Conservation (phyloP, 2,329 filamentous ascomycete genomes). For the Magnaporthiopsis incrustans region DNA sequence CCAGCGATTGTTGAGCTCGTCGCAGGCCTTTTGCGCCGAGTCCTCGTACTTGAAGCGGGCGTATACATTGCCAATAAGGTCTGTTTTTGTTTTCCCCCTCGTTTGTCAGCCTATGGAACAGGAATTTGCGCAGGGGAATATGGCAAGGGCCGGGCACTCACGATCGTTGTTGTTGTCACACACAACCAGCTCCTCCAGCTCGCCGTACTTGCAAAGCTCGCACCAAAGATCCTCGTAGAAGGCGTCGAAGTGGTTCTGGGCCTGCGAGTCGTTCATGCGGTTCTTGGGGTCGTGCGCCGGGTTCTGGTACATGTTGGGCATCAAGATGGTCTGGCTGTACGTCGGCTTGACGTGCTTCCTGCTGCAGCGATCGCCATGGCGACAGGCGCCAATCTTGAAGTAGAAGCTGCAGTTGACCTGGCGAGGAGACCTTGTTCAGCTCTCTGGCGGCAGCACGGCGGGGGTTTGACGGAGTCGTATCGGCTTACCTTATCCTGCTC, state of each 20-base stretch:
- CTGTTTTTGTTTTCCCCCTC: not conserved
- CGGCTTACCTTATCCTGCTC: constrained; percentile 76
- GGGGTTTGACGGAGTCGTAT: not conserved
- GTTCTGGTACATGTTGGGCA: constrained; percentile 99
- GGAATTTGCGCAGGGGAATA: not conserved
- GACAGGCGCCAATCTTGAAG: constrained; percentile 99
- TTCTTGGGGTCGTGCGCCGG: constrained; percentile 93
- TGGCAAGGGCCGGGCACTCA: not conserved
- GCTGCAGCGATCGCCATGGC: constrained; percentile 95
- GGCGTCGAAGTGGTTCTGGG: constrained; percentile 98
- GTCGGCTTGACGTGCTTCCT: constrained; percentile 99
- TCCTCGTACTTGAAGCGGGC: constrained; percentile 99
- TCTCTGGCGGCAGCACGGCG: constrained; percentile 15
- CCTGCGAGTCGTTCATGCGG: constrained; percentile 92
- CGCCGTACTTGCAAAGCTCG: constrained; percentile 98
- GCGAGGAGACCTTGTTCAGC: constrained; percentile 12
- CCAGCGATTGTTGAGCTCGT: constrained; percentile 90
- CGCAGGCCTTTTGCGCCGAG: constrained; percentile 84
- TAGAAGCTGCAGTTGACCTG: constrained; percentile 97
- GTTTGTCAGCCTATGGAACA: not conserved
- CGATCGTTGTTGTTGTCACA: constrained; percentile 99
- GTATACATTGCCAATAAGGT: constrained; percentile 98
- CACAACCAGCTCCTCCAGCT: constrained; percentile 94
- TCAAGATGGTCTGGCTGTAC: constrained; percentile 94
- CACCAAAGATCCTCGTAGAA: constrained; percentile 99